Evolutionary conservation across 1,284 basidiomycete species (phyloP), one percentile per base, ranked within the genome.

Genomic region (Apiotrichum porosum): DNA sequence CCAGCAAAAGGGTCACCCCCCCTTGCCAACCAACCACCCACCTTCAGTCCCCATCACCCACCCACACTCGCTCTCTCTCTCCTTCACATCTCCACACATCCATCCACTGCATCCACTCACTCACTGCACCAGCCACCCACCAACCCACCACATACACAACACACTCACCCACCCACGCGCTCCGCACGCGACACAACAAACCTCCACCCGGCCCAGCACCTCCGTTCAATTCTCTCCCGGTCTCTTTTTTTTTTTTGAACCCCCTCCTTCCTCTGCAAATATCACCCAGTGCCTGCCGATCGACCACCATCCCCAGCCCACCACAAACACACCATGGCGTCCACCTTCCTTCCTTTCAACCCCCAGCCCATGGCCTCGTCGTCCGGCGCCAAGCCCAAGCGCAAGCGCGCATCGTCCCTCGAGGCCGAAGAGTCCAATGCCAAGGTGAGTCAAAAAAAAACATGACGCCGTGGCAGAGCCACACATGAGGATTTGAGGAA

Each of bases 321-420:
- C 34, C 34, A 36, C 34, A 17, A 18, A 17, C 34, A 18, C 43
- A 42, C 36, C 38, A 65, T 62, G 61, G 57, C 59, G 6, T 41
- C 39, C 17, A 54, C 55, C 30, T 44, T 52, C 52, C n/a, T 58
- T 52, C 47, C 44, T 44, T 40, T 30, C 47, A 37, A 53, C 40
- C 34, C 35, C 32, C 48, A 54, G 46, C 41, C 55, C 35, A 43
- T 58, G 35, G 49, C 58, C 10, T 57, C 58, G 21, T 53, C 54
- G 15, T 63, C 64, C 23, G 52, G 53, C 38, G 57, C 63, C 51
- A 66, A 64, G 42, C 49, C 59, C 19, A 71, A 71, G 62, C 60
- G 69, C 21, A 71, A 71, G 57, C 48, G 57, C 14, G 34, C 21
- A 12, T 42, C 40, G 32, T 44, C 44, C 10, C 40, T 51, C 21